Evolutionary conservation across 805 yeast species (phyloP).

Genomic region (Metschnikowia drakensbergensis): DNA sequence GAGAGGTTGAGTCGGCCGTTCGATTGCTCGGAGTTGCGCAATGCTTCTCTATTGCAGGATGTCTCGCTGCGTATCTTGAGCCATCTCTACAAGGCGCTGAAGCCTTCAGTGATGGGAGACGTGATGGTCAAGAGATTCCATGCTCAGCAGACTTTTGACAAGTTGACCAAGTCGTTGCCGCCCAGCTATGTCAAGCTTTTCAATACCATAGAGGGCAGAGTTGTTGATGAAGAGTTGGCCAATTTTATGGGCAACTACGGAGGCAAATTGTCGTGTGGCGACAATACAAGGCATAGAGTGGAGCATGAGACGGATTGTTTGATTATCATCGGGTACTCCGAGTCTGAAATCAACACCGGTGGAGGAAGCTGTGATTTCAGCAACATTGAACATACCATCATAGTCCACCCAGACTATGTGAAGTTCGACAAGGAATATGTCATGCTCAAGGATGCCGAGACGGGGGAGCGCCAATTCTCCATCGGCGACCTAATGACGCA

Average conservation of each 20-base stretch:
- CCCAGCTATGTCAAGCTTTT: constrained; percentile 40
- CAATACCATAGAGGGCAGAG: constrained; percentile 65
- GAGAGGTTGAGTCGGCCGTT: constrained; percentile 18
- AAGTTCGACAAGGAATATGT: constrained; percentile 29
- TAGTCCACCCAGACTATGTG: constrained; percentile 42
- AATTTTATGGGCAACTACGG: constrained; percentile 69
- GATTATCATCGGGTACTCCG: constrained; percentile 63
- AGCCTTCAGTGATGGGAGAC: constrained; percentile 71
- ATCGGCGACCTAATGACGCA: constrained; percentile 31
- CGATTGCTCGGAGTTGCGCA: constrained; percentile 14
- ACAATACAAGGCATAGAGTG: constrained; percentile 18
- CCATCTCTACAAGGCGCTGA: constrained; percentile 47
- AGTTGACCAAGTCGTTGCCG: constrained; percentile 45
- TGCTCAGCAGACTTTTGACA: constrained; percentile 40
- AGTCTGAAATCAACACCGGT: constrained; percentile 31
- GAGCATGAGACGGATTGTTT: constrained; percentile 60
- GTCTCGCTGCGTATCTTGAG: constrained; percentile 39
- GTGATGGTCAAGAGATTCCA: constrained; percentile 62
- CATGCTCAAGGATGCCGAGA: constrained; percentile 18
- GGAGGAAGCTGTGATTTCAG: constrained; percentile 20
- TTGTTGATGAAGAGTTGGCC: constrained; percentile 66
- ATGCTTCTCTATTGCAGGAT: constrained; percentile 17
- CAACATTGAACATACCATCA: constrained; percentile 27
- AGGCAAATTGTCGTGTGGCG: constrained; percentile 48
- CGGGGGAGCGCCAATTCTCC: constrained; percentile 26